A percentile compares a stretch with the other conserved stretches of the same genome.
Evolutionary conservation across 495 filamentous ascomycete species (phyloP).

Genomic region (Aspergillus carlsbadensis): DNA sequence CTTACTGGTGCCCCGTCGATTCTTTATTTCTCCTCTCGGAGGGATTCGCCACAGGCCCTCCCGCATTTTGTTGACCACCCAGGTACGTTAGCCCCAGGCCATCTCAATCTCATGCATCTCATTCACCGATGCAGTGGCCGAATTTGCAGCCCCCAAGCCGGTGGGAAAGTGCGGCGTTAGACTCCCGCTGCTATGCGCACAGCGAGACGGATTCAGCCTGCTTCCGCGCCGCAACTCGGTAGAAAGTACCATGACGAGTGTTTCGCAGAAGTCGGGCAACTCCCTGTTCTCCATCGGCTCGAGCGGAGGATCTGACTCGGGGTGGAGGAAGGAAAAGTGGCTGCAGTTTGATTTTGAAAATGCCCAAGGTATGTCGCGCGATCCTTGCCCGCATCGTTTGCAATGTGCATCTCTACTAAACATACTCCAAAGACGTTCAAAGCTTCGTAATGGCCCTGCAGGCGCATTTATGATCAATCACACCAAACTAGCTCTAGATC

Average conservation of each 20-base stretch:
- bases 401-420: not conserved
- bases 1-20: not conserved
- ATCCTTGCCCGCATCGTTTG: not conserved
- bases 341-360: slow-evolving; percentile 6
- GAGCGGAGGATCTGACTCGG: not conserved
- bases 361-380: not conserved
- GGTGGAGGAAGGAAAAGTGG: slow-evolving; percentile 6
- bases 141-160: not conserved
- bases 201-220: not conserved
- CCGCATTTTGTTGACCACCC: not conserved
- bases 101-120: not conserved
- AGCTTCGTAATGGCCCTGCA: too few species aligned
- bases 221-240: slow-evolving; percentile 9
- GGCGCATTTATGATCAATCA: too few species aligned
- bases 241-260: slow-evolving; percentile 6
- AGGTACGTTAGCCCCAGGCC: not conserved
- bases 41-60: not conserved
- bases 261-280: slow-evolving; percentile 5
- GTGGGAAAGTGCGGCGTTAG: slow-evolving; percentile 1
- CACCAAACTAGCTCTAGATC: too few species aligned
- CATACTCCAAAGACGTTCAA: too few species aligned
- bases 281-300: not conserved
- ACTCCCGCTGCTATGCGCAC: not conserved
- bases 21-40: slow-evolving; percentile 8
- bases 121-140: not conserved